Evolutionary conservation across 768 basidiomycete genomes (phyloP), one percentile per base, ranked within the genome.

Genomic region (Kwoniella heveanensis): DNA sequence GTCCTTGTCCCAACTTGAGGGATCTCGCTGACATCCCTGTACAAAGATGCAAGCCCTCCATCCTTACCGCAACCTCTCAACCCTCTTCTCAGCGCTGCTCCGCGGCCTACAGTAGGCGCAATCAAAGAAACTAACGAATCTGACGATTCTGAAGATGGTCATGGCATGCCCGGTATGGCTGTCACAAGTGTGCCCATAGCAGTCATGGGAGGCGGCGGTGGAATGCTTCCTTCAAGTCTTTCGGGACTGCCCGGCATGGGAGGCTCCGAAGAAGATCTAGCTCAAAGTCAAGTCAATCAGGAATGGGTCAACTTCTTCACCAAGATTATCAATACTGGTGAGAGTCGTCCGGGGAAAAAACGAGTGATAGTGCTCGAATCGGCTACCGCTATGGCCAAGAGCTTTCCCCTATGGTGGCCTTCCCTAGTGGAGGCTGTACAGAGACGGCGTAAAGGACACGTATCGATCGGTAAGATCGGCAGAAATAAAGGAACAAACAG

Each of bases 291-390:
- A 8, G 80, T 94, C 67, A 90, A 92, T 44, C 61, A 76, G 6
- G 73, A 71, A 12, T 60, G 68, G 57, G 77, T 82, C 3, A 65
- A 65, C 80, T 50, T 65, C 73, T 49, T 81, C 74, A 10, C 58
- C 61, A 22, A 66, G 67, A n/a, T 78, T 67, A 74, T 66, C 72
- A 65, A 53, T 57, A 64, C 37, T 19, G 48, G 55, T 13, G 15
- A 44, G 8, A 46, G 26, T 8, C 52, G 61, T 29, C 54, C 52
- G 1, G 24, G 71, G 67, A 36, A 57, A 12, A 90, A 90, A 5
- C 88, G 92, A 13, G 83, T 96, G 10, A 83, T 96, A 60, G 91
- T 92, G 71, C 82, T 95, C 50, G 88, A 91, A 57, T 90, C 93
- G 76, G 90, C 89, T 69, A 84, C 86, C 2, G 89, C 87, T 0